Evolutionary conservation across 1,139 yeast genomes (phyloP).

Genomic region (Zygosaccharomyces sapae): DNA sequence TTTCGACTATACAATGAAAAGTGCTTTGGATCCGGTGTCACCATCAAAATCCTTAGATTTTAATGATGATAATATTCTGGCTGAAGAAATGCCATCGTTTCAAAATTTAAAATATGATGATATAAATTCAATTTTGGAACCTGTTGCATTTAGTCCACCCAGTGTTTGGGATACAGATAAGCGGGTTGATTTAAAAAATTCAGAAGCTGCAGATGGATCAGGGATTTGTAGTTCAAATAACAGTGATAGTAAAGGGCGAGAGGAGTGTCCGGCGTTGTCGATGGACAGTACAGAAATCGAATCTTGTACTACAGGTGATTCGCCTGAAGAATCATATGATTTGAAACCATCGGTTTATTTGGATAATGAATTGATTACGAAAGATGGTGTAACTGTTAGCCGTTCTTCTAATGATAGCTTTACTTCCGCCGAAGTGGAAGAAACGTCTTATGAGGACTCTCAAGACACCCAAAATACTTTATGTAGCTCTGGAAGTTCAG

Average conservation of each 20-base stretch:
- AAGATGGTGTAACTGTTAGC: not conserved
- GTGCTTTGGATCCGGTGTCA: not conserved
- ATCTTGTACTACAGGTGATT: not conserved
- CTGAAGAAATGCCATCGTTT: conserved; percentile 4
- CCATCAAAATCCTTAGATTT: not conserved
- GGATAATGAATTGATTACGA: conserved; percentile 5
- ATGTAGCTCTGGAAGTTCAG: conserved; percentile 1
- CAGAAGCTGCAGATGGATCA: not conserved
- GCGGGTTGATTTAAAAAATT: not conserved
- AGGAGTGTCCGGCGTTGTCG: conserved; percentile 4
- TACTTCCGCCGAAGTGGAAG: not conserved
- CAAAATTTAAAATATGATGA: conserved; percentile 5
- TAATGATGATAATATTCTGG: not conserved
- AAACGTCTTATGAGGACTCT: conserved; percentile 1
- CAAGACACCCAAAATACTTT: conserved; percentile 2
- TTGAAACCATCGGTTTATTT: conserved; percentile 12
- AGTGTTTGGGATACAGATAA: conserved; percentile 1
- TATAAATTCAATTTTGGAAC: not conserved
- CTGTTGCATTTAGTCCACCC: not conserved
- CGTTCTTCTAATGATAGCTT: not conserved
- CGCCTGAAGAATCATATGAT: conserved; percentile 9
- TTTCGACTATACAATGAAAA: conserved; percentile 21
- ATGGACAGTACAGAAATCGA: conserved; percentile 6
- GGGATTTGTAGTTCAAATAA: not conserved
- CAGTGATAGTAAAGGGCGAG: conserved; percentile 1